These are phyloP conservation scores for Suillus hirtellus DNA, from an alignment of 768 basidiomycete genomes.

Conservation along the genomic window DNA sequence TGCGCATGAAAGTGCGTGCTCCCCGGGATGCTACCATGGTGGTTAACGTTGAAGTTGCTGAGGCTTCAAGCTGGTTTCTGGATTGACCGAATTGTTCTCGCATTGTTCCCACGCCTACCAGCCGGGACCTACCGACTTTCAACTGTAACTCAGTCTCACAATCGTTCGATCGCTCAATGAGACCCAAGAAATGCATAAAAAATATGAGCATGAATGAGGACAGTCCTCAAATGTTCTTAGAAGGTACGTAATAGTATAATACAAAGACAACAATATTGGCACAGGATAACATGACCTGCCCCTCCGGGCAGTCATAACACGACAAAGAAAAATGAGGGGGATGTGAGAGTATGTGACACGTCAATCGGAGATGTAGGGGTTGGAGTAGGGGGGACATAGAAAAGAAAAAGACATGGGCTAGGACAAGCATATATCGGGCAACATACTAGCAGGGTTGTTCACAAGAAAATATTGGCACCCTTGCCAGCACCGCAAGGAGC, in stretches of 20 bases:
- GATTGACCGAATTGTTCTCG: background rate
- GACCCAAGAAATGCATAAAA: conserved; percentile 21
- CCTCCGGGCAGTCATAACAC: conserved; percentile 15
- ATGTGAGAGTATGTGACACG: conserved; percentile 24
- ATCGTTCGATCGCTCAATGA: background rate
- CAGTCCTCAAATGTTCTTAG: conserved; percentile 23
- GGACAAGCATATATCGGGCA: conserved; percentile 14
- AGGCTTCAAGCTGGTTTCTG: conserved; percentile 4
- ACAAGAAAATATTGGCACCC: conserved; percentile 26
- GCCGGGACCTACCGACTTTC: conserved; percentile 13
- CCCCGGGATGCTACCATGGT: conserved; percentile 26
- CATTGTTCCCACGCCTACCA: conserved; percentile 12
- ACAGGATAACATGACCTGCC: conserved; percentile 24
- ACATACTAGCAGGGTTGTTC: conserved; percentile 17
- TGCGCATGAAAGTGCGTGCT: conserved; percentile 33
- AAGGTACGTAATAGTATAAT: conserved; percentile 23
- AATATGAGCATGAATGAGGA: conserved; percentile 29
- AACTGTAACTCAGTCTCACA: background rate
- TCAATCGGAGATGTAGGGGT: conserved; percentile 10
- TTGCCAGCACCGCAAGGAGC: conserved; percentile 33
- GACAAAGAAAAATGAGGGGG: conserved; percentile 10
- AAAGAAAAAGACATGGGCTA: conserved; percentile 23
- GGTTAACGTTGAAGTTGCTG: conserved; percentile 10
- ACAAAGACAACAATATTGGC: conserved; percentile 32
- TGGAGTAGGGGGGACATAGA: conserved; percentile 3